phyloP scores from a whole-genome alignment of 2,329 filamentous ascomycete genomes.

The Graphiopsis chlorocephala region DNA sequence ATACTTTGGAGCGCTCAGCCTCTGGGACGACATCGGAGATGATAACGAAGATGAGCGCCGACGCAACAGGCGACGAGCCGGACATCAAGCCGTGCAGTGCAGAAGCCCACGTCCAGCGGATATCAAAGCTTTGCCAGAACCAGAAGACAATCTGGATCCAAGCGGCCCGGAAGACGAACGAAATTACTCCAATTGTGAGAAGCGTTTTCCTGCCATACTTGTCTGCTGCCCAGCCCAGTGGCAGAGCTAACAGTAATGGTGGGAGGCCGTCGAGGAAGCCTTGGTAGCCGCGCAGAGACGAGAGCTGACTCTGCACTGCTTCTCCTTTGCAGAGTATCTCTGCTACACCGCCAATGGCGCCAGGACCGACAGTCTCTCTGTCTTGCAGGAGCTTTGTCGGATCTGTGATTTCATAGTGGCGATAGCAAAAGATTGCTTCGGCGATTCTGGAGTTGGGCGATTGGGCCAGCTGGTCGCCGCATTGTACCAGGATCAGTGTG shows the following conservation, averaged over 20 bases:
- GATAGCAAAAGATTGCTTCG: conserved; percentile 55
- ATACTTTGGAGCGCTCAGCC: conserved; percentile 28
- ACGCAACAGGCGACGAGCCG: conserved; percentile 28
- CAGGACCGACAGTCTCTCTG: conserved; percentile 27
- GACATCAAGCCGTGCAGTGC: conserved; percentile 31
- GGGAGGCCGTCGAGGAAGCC: conserved; percentile 48
- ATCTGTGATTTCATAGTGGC: conserved; percentile 44
- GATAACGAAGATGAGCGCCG: conserved; percentile 29
- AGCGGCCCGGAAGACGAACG: conserved; percentile 22
- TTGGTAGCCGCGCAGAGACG: conserved; percentile 51
- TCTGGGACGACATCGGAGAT: conserved; percentile 34
- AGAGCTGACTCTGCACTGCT: conserved; percentile 52
- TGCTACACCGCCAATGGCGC: conserved; percentile 33
- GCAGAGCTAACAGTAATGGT: conserved; percentile 32
- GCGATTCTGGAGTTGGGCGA: conserved; percentile 51
- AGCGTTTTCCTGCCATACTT: conserved; percentile 35
- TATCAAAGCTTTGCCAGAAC: conserved; percentile 35
- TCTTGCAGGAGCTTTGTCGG: conserved; percentile 30
- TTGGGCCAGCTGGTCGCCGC: conserved; percentile 36
- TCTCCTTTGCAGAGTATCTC: conserved; percentile 51
- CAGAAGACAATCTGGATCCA: conserved; percentile 36
- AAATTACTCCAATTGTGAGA: conserved; percentile 28
- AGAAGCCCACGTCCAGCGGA: conserved; percentile 33
- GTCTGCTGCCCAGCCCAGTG: conserved; percentile 38
- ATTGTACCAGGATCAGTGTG: conserved; percentile 2